Evolutionary conservation across 139 green algal species (phyloP), one percentile per base, ranked within the genome.

Genomic region (Coccomyxa sp.): DNA sequence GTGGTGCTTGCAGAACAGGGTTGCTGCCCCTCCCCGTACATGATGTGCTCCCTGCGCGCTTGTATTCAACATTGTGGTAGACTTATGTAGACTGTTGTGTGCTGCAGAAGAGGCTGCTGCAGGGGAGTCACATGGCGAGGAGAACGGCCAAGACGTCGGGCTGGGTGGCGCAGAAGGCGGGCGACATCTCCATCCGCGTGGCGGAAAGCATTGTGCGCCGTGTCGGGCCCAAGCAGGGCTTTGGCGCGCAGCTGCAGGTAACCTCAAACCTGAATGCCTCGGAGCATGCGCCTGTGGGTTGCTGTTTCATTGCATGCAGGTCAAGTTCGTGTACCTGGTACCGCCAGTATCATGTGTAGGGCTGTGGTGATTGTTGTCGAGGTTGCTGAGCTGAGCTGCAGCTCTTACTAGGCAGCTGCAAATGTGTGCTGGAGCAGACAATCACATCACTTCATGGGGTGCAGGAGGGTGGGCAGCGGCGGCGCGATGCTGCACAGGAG

Each of bases 131-230:
- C 64, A 36, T 71, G 24, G 64, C 64, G 24, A 34, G n/a, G 29
- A 34, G 35, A 34, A 34, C 24, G 24, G 27, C 64, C 24, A 18
- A 31, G 35, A 29, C n/a, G 70, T 31, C 70, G 31, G 37, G 33
- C 0, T 12, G 36, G 70, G 70, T 75, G 36, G 14, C 16, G 1
- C 29, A 34, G 27, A 44, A 31, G 37, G 70, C 37, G 36, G 18
- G 16, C 16, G 78, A 82, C 70, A 73, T 76, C 0, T 34, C 44
- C 29, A 41, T 73, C 5, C 74, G 78, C 29, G 71, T 82, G 14
- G 78, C 78, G 0, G 78, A 82, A 6, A 41, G 50, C 70, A 78
- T 82, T 36, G 78, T 82, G 44, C 37, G 78, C 12, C 70, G 78
- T n/a, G 39, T 82, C 58, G 77, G 77, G 34, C 14, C 39, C 68